These are phyloP conservation scores for Arabis alpina DNA, from an alignment of 345 rosid genomes.

Conservation along the genomic window DNA sequence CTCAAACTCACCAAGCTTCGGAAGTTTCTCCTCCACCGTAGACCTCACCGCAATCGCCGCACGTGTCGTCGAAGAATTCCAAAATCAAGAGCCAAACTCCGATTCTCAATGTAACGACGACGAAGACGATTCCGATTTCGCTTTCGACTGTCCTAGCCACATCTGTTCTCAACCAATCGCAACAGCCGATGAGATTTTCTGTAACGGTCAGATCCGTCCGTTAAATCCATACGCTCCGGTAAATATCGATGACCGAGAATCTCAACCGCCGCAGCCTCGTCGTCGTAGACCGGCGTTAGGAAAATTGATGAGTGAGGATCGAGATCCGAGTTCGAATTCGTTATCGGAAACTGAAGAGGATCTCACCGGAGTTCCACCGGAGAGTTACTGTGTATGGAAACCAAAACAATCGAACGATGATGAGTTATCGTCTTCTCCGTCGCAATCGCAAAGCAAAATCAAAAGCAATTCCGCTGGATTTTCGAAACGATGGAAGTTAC, in stretches of 20 bases:
- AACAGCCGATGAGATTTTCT: constrained; percentile 70
- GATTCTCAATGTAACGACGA: constrained; percentile 16
- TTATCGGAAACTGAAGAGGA: constrained; percentile 69
- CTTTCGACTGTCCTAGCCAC: constrained; percentile 46
- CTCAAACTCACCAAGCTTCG: constrained; percentile 51
- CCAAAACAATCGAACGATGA: constrained; percentile 42
- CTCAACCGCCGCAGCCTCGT: constrained; percentile 24
- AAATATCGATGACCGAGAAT: constrained; percentile 37
- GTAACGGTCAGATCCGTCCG: constrained; percentile 69
- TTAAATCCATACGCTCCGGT: constrained; percentile 44
- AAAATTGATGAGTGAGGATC: constrained; percentile 64
- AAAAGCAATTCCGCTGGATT: constrained; percentile 66
- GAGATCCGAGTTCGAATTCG: constrained; percentile 46
- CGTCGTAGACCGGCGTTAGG: constrained; percentile 52
- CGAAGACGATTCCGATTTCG: constrained; percentile 56
- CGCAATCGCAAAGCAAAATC: constrained; percentile 43
- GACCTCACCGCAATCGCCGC: constrained; percentile 57
- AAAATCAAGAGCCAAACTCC: constrained; percentile 33
- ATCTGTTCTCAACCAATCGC: constrained; percentile 43
- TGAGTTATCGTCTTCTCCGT: constrained; percentile 36
- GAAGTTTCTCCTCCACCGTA: constrained; percentile 46
- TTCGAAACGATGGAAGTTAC: constrained; percentile 74
- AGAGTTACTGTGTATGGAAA: constrained; percentile 72
- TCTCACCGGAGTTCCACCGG: constrained; percentile 51
- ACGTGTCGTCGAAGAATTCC: constrained; percentile 53